Conservation (phyloP, 2,329 filamentous ascomycete genomes). For the Fusarium buharicum region DNA sequence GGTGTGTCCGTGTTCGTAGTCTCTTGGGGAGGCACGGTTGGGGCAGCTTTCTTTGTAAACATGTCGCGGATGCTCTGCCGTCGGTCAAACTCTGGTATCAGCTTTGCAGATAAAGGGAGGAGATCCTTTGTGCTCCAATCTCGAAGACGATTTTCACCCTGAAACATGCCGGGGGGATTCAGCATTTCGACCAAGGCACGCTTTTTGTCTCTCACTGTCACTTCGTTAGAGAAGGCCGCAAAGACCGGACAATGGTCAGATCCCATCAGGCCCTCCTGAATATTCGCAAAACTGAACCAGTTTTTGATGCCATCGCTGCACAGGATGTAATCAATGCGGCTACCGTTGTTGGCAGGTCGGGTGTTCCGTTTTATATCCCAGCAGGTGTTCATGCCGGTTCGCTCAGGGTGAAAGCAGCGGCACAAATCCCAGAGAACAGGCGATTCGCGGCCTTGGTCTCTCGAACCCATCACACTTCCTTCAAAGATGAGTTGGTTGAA, state of each 20-base stretch:
- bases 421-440: constrained; percentile 86
- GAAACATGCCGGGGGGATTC: constrained; percentile 79
- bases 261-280: constrained; percentile 92
- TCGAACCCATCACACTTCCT: constrained; percentile 72
- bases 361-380: constrained; percentile 96
- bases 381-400: constrained; percentile 93
- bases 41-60: constrained; percentile 67
- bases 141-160: constrained; percentile 70
- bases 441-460: constrained; percentile 74
- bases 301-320: constrained; percentile 80
- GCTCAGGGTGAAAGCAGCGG: constrained; percentile 80
- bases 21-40: constrained; percentile 15
- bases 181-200: constrained; percentile 75
- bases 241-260: constrained; percentile 98
- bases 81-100: constrained; percentile 88
- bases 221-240: constrained; percentile 73
- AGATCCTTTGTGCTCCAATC: constrained; percentile 75
- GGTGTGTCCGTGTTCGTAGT: constrained; percentile 3
- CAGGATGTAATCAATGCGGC: constrained; percentile 92
- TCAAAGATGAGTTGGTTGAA: constrained; percentile 87
- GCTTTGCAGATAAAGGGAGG: constrained; percentile 79
- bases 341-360: constrained; percentile 93
- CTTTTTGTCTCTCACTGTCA: constrained; percentile 62
- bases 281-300: constrained; percentile 85
- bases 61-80: constrained; percentile 91